A percentile compares a stretch with the other conserved stretches of the same genome.
Evolutionary conservation across 441 rosid genomes (phyloP).

Genomic region (Aquilaria agallochum): DNA sequence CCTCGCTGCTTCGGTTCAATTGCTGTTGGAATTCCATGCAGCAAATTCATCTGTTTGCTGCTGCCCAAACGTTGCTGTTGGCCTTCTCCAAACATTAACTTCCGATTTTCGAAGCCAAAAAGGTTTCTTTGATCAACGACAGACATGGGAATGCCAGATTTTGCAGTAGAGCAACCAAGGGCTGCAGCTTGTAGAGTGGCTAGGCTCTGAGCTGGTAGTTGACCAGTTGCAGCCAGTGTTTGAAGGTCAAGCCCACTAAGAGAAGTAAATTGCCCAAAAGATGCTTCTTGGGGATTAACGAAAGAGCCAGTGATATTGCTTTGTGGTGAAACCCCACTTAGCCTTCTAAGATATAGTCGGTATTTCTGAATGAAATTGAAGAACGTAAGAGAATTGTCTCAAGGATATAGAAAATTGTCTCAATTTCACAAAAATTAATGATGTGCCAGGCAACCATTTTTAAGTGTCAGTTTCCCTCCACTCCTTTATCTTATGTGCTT

Average conservation of each 20-base stretch:
- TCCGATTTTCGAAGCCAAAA: slow-evolving; percentile 70
- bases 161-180: slow-evolving; percentile 49
- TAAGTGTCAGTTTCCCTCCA: too few relatives aligned
- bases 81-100: slow-evolving; percentile 61
- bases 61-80: slow-evolving; percentile 48
- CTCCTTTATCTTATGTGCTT: too few relatives aligned
- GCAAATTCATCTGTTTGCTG: slow-evolving; percentile 62
- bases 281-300: slow-evolving; percentile 58
- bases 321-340: slow-evolving; percentile 80
- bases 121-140: slow-evolving; percentile 70
- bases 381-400: neutral
- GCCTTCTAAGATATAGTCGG: slow-evolving; percentile 86
- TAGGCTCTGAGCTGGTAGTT: slow-evolving; percentile 77
- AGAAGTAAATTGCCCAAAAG: slow-evolving; percentile 55
- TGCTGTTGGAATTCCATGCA: slow-evolving; percentile 78
- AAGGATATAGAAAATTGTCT: too few relatives aligned
- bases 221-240: slow-evolving; percentile 69
- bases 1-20: slow-evolving; percentile 82
- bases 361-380: slow-evolving; percentile 57
- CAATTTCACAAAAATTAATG: too few relatives aligned
- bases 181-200: slow-evolving; percentile 81
- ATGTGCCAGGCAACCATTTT: too few relatives aligned
- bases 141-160: slow-evolving; percentile 54
- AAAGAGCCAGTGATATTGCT: slow-evolving; percentile 47
- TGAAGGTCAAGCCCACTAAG: slow-evolving; percentile 71